Base-by-base conservation (phyloP, 139 green algal genomes). In the Chlorokybus atmophyticus region DNA sequence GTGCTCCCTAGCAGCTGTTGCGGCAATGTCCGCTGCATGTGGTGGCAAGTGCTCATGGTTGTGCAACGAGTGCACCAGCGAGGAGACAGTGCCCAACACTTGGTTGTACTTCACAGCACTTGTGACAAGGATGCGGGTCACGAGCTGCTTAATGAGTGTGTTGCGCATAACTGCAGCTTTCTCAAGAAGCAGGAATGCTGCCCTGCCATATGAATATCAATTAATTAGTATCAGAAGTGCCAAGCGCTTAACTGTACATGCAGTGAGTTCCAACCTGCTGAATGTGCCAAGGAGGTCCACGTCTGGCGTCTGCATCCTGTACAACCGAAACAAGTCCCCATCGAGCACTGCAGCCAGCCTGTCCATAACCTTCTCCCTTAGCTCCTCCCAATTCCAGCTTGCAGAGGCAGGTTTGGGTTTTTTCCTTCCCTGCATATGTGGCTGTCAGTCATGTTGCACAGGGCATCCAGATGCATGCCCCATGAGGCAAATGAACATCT, bases 11-110 rank as follows among this genome's bases (percentile, higher is more conserved):
- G 81, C 71, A n/a, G 66, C 67, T 32, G 62, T 57, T 27, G 66
- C 62, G 4, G 74, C 64, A 2, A 84, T 44, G 23, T 79, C 81
- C 2, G 81, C 82, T 26, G 85, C 40, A 6, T 75, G 29, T 2
- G 23, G 47, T 0, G 85, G 68, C 19, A 83, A 51, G 67, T 88
- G 80, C 51, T 93, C 85, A 32, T 80, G 66, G 64, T 77, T 75
- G 65, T 76, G 80, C 1, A 88, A 54, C 32, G 75, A 31, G n/a
- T 83, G 70, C 52, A 86, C 52, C 39, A 93, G 51, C 0, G 54
- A 35, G 1, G 55, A 58, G 2, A 67, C 60, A 6, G 84, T 65
- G 2, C 59, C 40, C 4, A 87, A 79, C 27, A 83, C 57, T 59
- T 87, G 75, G 4, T 67, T 47, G 49, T 88, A 84, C 40, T 75